Base-by-base conservation (phyloP, 164 flowering plant species). In the Aristolochia californica region DNA sequence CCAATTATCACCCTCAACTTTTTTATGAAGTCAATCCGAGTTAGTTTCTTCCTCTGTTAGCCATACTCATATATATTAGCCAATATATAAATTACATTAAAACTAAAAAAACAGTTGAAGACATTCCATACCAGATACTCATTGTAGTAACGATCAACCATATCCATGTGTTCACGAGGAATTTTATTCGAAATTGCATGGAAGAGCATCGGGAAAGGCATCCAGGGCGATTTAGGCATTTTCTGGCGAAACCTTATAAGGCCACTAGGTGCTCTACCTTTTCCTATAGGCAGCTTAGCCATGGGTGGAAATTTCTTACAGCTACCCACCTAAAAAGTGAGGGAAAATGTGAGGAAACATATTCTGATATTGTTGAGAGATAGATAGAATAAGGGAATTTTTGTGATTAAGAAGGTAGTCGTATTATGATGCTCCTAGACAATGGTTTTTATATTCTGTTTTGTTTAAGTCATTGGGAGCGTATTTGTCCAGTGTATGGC, bases 141-240 rank as follows among this genome's bases (percentile, higher is more conserved):
- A 47, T 21, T 47, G 22, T 47, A 47, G 50, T 47, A 47, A n/a
- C 22, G 50, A 47, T 47, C 50, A 16, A 47, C 50, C 50, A 47
- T 5, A 17, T 47, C 65, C 93, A 86, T 88, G 44, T 72, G 72
- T 20, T 70, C 45, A 18, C 58, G 60, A 62, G 84, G 53, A 61
- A 87, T 74, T 67, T 77, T 73, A 34, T 61, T 63, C 5, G 83
- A 69, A 15, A 93, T 81, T 20, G 91, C 95, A 65, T 62, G 79
- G 68, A 93, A 83, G 63, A 93, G 64, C 82, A 74, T 63, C 3
- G 89, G 76, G 60, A 93, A 93, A 45, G 95, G 87, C 96, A 93
- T 87, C 95, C 97, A 93, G 0, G 95, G 88, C 40, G 95, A 82
- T 61, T 72, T 83, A 7, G 97, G 97, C 53, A 59, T 52, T 70